Conservation (phyloP, 768 basidiomycete genomes). For the Thelephora ganbajun region DNA sequence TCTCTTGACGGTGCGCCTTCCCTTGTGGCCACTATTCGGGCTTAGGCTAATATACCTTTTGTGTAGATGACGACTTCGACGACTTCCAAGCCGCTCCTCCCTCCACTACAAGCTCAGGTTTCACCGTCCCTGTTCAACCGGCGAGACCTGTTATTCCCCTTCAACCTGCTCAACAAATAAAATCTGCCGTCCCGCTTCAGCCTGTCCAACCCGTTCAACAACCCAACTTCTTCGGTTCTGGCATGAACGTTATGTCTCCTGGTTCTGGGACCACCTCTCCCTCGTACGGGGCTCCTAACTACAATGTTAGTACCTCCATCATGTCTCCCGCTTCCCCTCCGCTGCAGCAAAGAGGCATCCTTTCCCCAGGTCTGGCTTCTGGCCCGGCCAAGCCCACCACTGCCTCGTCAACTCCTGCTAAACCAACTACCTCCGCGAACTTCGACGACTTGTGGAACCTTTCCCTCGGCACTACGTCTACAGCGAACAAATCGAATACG, state of each 20-base stretch:
- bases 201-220: not conserved
- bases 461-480: conserved; percentile 39
- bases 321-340: conserved; percentile 16
- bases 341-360: conserved; percentile 1
- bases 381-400: not conserved
- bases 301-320: not conserved
- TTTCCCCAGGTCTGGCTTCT: conserved; percentile 5
- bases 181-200: not conserved
- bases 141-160: conserved; percentile 37
- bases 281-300: not conserved
- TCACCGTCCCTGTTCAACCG: conserved; percentile 10
- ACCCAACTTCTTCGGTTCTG: not conserved
- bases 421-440: conserved; percentile 32
- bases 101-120: conserved; percentile 17
- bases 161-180: conserved; percentile 11
- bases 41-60: not conserved
- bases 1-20: conserved; percentile 11
- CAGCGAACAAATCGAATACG: conserved; percentile 20
- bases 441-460: conserved; percentile 89
- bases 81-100: conserved; percentile 72
- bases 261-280: not conserved
- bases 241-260: not conserved
- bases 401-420: conserved; percentile 12
- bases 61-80: conserved; percentile 66
- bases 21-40: not conserved